These are phyloP conservation scores for Sapria himalayana DNA, from an alignment of 345 rosid genomes.

Conservation along the genomic window DNA sequence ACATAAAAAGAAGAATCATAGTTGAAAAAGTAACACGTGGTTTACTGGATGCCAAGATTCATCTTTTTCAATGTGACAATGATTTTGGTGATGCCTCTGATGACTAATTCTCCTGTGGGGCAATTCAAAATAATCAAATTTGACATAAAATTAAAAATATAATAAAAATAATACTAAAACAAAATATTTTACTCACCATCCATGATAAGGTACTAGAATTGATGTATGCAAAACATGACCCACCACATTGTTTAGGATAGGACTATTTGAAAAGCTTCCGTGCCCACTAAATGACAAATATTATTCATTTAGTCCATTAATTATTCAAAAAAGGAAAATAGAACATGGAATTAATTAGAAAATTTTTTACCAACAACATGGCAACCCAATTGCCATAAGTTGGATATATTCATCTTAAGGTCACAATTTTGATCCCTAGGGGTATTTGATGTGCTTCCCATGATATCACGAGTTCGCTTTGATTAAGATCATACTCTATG, in stretches of 20 bases:
- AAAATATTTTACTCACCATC: conserved; percentile 34
- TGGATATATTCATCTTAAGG: no score
- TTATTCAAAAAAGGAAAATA: no score
- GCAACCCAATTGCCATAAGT: no score
- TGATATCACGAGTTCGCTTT: no score
- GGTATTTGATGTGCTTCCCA: no score
- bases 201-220: conserved; percentile 83
- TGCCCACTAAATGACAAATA: conserved; percentile 44
- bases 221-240: conserved; percentile 87
- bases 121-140: conserved; percentile 5
- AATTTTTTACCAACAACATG: no score
- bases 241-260: conserved; percentile 44
- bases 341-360: no score
- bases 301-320: no score
- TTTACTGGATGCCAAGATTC: conserved; percentile 90
- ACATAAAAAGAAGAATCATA: no score
- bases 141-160: not conserved
- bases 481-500: no score
- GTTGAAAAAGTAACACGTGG: no score
- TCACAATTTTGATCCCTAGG: no score
- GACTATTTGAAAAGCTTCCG: conserved; percentile 68
- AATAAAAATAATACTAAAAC: not conserved
- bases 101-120: conserved; percentile 91
- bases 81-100: conserved; percentile 89
- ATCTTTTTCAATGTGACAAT: conserved; percentile 86